These are phyloP conservation scores for Aureobasidium sp. DNA, from an alignment of 2,329 filamentous ascomycete species.

Conservation along the genomic window DNA sequence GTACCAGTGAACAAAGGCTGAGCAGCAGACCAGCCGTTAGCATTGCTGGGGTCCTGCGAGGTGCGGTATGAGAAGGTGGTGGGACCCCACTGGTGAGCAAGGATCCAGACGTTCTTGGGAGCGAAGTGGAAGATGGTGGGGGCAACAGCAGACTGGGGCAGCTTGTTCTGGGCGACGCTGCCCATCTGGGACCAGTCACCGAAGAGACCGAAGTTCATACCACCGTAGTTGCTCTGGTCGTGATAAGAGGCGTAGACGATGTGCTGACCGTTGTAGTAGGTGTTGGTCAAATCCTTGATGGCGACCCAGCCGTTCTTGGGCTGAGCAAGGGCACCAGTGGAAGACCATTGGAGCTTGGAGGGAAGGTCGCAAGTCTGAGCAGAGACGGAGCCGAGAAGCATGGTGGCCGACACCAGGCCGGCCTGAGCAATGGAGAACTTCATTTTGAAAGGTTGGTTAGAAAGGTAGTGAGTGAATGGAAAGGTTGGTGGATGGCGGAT, in stretches of 20 bases:
- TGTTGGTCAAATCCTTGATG: slow-evolving; percentile 57
- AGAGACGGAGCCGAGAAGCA: slow-evolving; percentile 15
- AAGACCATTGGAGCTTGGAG: slow-evolving; percentile 50
- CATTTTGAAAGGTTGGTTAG: slow-evolving; percentile 8
- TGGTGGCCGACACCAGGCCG: slow-evolving; percentile 10
- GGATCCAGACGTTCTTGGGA: slow-evolving; percentile 56
- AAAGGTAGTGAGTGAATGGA: slow-evolving; percentile 8
- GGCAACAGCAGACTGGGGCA: slow-evolving; percentile 45
- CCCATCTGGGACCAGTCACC: slow-evolving; percentile 47
- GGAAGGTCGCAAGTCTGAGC: slow-evolving; percentile 43
- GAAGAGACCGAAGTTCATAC: slow-evolving; percentile 53
- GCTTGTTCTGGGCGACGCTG: slow-evolving; percentile 46
- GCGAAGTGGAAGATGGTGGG: slow-evolving; percentile 57
- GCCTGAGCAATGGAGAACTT: slow-evolving; percentile 15
- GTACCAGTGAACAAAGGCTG: slow-evolving; percentile 51
- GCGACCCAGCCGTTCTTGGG: slow-evolving; percentile 49
- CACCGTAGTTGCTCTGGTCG: slow-evolving; percentile 45
- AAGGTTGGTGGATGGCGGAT: slow-evolving; percentile 1
- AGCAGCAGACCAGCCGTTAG: slow-evolving; percentile 49
- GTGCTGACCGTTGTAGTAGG: slow-evolving; percentile 50
- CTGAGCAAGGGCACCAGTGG: slow-evolving; percentile 43
- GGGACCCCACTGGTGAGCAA: slow-evolving; percentile 59
- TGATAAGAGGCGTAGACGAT: slow-evolving; percentile 53
- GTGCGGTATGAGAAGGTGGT: slow-evolving; percentile 55
- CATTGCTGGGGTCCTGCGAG: slow-evolving; percentile 49